A percentile compares a stretch with the other conserved stretches of the same genome.
These are phyloP conservation scores for Dryas octopetala DNA, from an alignment of 306 rosid genomes.

Conservation along the genomic window DNA sequence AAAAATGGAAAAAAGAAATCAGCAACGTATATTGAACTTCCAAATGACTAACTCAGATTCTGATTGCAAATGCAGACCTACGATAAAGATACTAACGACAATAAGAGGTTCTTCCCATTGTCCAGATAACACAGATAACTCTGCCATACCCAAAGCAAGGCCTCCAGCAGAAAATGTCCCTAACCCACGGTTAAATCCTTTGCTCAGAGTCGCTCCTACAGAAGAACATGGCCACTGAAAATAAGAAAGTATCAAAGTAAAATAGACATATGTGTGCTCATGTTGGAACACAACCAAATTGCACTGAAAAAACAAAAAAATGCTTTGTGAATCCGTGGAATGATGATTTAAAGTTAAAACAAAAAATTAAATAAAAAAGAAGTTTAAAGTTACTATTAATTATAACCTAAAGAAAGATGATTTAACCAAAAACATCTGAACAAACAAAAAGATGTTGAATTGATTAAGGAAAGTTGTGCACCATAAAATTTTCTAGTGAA, in stretches of 20 bases:
- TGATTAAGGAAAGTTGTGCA: neutral
- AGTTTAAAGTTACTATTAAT: too few species aligned
- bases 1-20: neutral
- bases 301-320: neutral
- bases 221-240: constrained; percentile 9
- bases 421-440: neutral
- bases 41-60: constrained; percentile 11
- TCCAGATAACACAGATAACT: constrained; percentile 63
- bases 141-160: constrained; percentile 78
- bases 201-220: constrained; percentile 97
- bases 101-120: constrained; percentile 68
- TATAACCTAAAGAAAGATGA: neutral
- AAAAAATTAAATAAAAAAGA: too few species aligned
- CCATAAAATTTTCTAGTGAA: neutral
- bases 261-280: neutral
- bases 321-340: neutral
- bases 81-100: constrained; percentile 61
- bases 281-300: neutral
- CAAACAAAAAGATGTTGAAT: neutral
- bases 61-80: constrained; percentile 44
- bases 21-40: neutral
- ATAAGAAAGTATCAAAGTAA: neutral
- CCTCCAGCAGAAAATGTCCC: constrained; percentile 97
- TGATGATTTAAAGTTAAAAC: too few species aligned
- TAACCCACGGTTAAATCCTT: constrained; percentile 88